Evolutionary conservation across 306 rosid genomes (phyloP), one percentile per base, ranked within the genome.

Genomic region (Dicorynia guianensis): DNA sequence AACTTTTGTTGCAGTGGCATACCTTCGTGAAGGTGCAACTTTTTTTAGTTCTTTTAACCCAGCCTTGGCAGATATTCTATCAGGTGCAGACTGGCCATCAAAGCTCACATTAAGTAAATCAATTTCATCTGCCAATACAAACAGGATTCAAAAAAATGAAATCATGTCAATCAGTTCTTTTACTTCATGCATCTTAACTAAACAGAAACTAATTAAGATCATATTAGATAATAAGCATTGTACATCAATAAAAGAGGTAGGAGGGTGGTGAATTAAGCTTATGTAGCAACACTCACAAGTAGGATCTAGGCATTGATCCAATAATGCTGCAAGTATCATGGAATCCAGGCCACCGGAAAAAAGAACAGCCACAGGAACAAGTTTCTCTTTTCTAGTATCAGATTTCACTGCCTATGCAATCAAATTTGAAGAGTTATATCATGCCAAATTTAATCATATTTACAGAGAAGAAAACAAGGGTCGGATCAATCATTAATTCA

Each of bases 261-360:
- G 17, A 63, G 36, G 56, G 18, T 8, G 60, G 25, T 38, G 52
- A 75, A 74, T 65, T 34, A 52, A 83, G 61, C 36, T 35, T 66
- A 81, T 53, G 65, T 5, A 33, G 69, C 61, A 78, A 81, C 61
- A 88, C 97, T 90, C 85, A 95, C 97, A 95, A 71, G 76, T 75
- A 18, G 81, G 76, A 77, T 90, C 91, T 10, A 95, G 78, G 83
- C 97, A 92, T 77, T 87, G 86, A 81, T 95, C 88, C 84, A 90
- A 76, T 79, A 95, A 79, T 75, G 97, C 96, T 20, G 98, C 95
- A 86, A 95, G 96, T 74, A 92, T 90, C 98, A 92, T 90, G 47
- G 98, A 95, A 84, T 95, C 98, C 83, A 95, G 85, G 63, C 98
- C 98, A 72, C 98, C 97, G 58, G 98, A 92, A 81, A 95, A 95